These are phyloP conservation scores for Pythium brassicae DNA, from an alignment of 352 stramenopile species.

Conservation along the genomic window DNA sequence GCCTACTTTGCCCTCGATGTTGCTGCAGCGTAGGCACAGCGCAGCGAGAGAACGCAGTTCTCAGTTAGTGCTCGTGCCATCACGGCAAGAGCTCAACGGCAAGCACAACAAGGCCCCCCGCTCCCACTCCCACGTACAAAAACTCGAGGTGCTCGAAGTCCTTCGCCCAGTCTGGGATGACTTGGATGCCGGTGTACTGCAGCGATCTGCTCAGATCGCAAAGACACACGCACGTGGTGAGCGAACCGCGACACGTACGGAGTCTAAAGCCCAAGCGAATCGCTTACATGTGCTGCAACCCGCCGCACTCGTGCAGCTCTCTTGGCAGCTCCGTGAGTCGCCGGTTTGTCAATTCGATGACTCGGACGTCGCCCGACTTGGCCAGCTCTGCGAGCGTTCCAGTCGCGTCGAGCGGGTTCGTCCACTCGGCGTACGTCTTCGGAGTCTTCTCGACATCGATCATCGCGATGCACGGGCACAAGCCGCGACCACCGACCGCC, in stretches of 20 bases:
- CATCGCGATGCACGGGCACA: conserved; percentile 28
- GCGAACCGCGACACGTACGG: no score
- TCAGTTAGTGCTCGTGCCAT: background rate
- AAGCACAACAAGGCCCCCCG: no score
- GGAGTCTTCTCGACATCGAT: conserved; percentile 27
- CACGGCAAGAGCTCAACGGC: no score
- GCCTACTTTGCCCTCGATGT: conserved; percentile 30
- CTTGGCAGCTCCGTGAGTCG: conserved; percentile 15
- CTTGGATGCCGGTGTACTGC: conserved; percentile 18
- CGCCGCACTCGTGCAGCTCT: conserved; percentile 18
- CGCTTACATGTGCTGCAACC: conserved; percentile 39
- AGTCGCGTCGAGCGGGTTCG: conserved; percentile 19
- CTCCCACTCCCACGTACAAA: conserved; percentile 29
- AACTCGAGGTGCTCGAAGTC: conserved; percentile 30
- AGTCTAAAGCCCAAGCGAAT: no score
- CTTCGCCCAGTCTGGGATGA: conserved; percentile 25
- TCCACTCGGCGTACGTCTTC: conserved; percentile 31
- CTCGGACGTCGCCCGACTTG: conserved; percentile 23
- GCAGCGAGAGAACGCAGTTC: background rate
- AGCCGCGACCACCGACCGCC: background rate
- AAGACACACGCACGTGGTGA: background rate
- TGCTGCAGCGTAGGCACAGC: no score
- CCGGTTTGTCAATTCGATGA: conserved; percentile 31
- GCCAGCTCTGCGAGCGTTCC: conserved; percentile 16
- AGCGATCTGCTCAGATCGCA: conserved; percentile 12